phyloP scores from a whole-genome alignment of 1,139 yeast species.

The Geotrichum europaeum region DNA sequence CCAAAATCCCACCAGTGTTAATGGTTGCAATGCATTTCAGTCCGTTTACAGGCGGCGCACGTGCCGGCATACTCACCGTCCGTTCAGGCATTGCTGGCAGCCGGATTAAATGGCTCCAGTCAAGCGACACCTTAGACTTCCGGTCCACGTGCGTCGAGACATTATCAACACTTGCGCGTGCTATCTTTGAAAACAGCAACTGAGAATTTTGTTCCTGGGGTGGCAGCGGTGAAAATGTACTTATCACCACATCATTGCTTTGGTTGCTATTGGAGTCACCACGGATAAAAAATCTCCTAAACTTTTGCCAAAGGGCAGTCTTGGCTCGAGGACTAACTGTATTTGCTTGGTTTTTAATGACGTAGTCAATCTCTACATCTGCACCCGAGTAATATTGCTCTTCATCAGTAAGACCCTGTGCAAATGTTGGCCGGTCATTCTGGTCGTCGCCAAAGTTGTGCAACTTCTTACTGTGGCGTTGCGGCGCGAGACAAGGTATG shows the following conservation, averaged over 20 bases:
- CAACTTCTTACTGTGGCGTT: not conserved
- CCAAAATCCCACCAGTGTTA: not conserved
- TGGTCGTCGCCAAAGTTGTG: not conserved
- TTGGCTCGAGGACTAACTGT: not conserved
- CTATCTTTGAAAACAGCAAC: not conserved
- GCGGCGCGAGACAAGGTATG: slow-evolving; percentile 9
- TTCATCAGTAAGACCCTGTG: not conserved
- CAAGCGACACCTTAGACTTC: not conserved
- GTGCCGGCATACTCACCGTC: not conserved
- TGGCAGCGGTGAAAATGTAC: too few relatives aligned
- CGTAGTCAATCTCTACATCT: slow-evolving; percentile 12
- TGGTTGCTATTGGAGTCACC: not conserved
- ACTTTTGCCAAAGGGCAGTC: not conserved
- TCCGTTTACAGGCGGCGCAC: not conserved
- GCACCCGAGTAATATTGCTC: not conserved
- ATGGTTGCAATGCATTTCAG: not conserved
- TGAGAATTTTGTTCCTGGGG: not conserved
- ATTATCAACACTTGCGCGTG: not conserved
- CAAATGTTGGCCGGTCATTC: not conserved
- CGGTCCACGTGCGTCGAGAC: not conserved
- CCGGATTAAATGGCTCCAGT: not conserved
- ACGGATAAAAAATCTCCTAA: not conserved
- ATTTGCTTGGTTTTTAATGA: not conserved
- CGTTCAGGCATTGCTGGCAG: not conserved
- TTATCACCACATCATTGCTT: not conserved